Conservation (phyloP, 2,329 filamentous ascomycete genomes). For the Escovopsis sp. region DNA sequence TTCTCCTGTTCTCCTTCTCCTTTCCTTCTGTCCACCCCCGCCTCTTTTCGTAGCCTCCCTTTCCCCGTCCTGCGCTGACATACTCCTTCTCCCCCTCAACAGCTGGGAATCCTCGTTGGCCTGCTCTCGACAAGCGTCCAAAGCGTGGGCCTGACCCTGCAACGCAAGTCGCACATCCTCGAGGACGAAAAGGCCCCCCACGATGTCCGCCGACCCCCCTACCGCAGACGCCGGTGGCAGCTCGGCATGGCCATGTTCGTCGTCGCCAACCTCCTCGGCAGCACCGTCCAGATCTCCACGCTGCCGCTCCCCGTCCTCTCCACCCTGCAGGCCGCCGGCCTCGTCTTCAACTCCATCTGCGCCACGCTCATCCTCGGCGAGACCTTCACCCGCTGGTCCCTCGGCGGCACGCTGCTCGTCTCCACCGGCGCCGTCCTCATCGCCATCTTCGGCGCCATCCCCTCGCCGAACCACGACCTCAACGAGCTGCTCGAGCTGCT, state of each 20-base stretch:
- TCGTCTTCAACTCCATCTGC: constrained; percentile 98
- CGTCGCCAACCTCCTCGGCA: constrained; percentile 82
- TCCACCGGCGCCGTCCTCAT: constrained; percentile 81
- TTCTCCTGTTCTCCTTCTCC: background rate
- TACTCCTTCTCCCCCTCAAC: constrained; percentile 5
- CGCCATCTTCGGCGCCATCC: constrained; percentile 83
- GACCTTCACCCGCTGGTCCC: constrained; percentile 87
- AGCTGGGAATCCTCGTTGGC: constrained; percentile 89
- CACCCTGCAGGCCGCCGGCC: constrained; percentile 83
- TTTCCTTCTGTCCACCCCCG: too few species aligned
- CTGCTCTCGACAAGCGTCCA: constrained; percentile 88
- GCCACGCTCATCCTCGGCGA: constrained; percentile 85
- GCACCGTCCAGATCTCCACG: constrained; percentile 94
- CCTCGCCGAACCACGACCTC: constrained; percentile 79
- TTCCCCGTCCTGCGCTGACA: constrained; percentile 10
- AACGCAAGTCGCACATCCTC: constrained; percentile 94
- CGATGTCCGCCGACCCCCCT: constrained; percentile 69
- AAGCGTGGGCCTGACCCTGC: constrained; percentile 84
- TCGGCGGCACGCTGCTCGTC: constrained; percentile 77
- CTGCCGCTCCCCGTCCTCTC: constrained; percentile 87
- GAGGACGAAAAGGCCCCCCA: constrained; percentile 84
- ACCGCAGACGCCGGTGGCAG: constrained; percentile 87
- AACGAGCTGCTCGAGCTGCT: constrained; percentile 67
- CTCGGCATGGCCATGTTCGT: constrained; percentile 96
- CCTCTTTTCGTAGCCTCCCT: background rate